phyloP scores from a whole-genome alignment of 345 rosid species.

The Theobroma cacao region DNA sequence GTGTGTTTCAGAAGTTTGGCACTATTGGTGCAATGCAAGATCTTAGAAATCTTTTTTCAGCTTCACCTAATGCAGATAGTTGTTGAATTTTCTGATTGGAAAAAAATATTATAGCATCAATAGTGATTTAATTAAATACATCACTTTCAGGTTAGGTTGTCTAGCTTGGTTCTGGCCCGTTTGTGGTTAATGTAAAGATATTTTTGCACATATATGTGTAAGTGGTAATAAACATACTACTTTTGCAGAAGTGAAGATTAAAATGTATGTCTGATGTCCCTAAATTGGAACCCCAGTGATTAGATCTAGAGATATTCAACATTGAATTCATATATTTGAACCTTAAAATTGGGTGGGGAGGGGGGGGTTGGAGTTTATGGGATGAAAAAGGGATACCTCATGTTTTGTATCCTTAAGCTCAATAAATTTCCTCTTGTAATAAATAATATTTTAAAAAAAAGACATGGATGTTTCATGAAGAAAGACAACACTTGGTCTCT shows the following conservation, averaged over 20 bases:
- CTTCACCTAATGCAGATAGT: background rate
- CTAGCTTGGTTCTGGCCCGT: background rate
- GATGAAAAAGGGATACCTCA: background rate
- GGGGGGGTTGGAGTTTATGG: background rate
- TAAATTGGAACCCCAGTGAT: background rate
- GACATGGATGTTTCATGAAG: background rate
- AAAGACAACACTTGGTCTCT: background rate
- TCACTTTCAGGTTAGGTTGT: background rate
- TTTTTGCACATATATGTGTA: background rate
- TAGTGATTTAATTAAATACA: background rate
- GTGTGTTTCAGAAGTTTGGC: background rate
- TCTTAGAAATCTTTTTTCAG: background rate
- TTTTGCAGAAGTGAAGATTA: background rate
- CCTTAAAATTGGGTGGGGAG: too few relatives aligned
- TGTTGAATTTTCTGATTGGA: background rate
- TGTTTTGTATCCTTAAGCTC: background rate
- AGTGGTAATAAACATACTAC: background rate
- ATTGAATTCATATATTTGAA: background rate
- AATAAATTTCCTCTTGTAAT: background rate
- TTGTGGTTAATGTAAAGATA: background rate
- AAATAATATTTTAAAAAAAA: too few relatives aligned
- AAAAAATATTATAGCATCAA: background rate
- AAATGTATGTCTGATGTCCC: background rate
- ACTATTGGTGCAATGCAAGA: background rate
- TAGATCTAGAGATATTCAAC: background rate